These are phyloP conservation scores for Gentiana straminea DNA, from an alignment of 257 asterid species.

Conservation along the genomic window DNA sequence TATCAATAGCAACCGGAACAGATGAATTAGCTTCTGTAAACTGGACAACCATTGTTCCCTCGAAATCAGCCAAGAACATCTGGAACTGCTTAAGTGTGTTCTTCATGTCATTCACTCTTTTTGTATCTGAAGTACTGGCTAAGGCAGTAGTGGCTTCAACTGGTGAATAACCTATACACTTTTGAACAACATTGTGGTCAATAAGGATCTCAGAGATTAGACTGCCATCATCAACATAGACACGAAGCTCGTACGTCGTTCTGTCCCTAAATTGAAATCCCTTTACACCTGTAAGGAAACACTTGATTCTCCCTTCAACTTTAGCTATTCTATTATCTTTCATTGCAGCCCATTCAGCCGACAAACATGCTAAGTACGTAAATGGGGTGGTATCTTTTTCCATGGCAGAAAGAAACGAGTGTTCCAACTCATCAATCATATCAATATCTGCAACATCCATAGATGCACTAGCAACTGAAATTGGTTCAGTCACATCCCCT, in stretches of 20 bases:
- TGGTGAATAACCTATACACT: conserved; percentile 57
- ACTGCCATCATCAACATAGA: conserved; percentile 87
- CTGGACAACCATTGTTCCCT: conserved; percentile 49
- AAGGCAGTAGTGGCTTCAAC: conserved; percentile 58
- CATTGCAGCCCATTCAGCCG: conserved; percentile 42
- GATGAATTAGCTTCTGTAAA: conserved; percentile 26
- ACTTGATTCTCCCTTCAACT: conserved; percentile 80
- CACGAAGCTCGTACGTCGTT: conserved; percentile 61
- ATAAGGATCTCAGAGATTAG: conserved; percentile 74
- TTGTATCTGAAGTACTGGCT: conserved; percentile 30
- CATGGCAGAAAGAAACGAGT: conserved; percentile 31
- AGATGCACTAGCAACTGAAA: conserved; percentile 10
- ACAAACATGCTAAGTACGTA: conserved; percentile 79
- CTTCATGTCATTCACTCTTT: conserved; percentile 34
- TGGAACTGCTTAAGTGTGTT: conserved; percentile 52
- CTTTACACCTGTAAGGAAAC: conserved; percentile 73
- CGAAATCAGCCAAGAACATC: conserved; percentile 58
- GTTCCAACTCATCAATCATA: conserved; percentile 37
- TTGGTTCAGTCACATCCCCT: conserved; percentile 11
- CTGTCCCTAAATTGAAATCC: conserved; percentile 53
- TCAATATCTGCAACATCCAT: conserved; percentile 42
- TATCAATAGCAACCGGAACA: conserved; percentile 61
- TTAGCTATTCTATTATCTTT: conserved; percentile 20
- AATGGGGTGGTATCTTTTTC: conserved; percentile 56
- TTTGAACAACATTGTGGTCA: conserved; percentile 56